Conservation (phyloP, 345 rosid species). For the Gossypioides kirkii region DNA sequence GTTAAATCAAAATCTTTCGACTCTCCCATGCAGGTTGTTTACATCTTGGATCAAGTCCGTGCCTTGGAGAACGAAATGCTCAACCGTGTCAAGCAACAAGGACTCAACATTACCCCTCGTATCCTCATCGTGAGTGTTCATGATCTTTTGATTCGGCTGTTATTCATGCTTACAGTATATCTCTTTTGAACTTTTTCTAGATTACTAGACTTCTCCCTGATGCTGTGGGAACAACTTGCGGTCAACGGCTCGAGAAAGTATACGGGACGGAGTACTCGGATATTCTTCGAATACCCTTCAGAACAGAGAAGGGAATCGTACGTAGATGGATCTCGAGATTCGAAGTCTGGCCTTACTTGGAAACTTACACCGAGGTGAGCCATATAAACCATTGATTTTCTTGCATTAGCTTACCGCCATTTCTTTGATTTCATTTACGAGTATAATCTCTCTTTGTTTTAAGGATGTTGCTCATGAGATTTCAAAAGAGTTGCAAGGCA, state of each 20-base stretch:
- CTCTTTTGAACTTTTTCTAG: conserved; percentile 29
- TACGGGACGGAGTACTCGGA: conserved; percentile 67
- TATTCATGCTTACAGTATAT: conserved; percentile 16
- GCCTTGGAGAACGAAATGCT: conserved; percentile 92
- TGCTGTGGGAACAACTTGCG: conserved; percentile 89
- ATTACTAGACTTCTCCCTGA: conserved; percentile 86
- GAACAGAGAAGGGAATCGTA: conserved; percentile 70
- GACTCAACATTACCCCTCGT: conserved; percentile 76
- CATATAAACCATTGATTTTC: not conserved
- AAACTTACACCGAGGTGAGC: conserved; percentile 75
- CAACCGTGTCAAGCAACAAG: conserved; percentile 80
- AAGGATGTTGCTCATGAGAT: conserved; percentile 82
- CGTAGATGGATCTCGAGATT: conserved; percentile 91
- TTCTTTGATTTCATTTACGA: not conserved
- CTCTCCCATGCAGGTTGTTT: conserved; percentile 54
- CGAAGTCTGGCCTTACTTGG: conserved; percentile 97
- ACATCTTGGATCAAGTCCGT: conserved; percentile 97
- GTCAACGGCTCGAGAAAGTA: conserved; percentile 85
- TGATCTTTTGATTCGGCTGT: not conserved
- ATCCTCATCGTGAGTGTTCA: conserved; percentile 68
- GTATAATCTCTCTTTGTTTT: conserved; percentile 3
- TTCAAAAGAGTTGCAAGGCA: conserved; percentile 73
- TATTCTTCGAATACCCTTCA: conserved; percentile 85
- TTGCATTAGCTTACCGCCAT: not conserved
- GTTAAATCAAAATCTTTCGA: not conserved